These are phyloP conservation scores for Aureobasidium leucospermi DNA, from an alignment of 2,329 filamentous ascomycete genomes.

Conservation along the genomic window DNA sequence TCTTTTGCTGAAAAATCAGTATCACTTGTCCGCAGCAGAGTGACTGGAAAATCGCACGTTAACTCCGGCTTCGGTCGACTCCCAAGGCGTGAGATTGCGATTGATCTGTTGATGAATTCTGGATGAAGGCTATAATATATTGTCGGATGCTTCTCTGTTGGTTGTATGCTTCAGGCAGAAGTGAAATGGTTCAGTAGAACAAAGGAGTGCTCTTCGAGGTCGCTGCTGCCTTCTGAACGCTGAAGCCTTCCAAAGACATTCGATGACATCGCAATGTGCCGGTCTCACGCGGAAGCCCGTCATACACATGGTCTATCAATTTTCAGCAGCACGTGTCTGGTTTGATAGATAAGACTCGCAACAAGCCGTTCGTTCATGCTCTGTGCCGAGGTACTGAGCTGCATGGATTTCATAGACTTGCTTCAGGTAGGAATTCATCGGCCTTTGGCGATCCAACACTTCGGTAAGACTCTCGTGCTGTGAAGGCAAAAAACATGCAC, in stretches of 20 bases:
- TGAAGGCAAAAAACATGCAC: too few species aligned
- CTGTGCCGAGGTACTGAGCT: too few species aligned
- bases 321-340: neutral
- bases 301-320: neutral
- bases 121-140: too few species aligned
- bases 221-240: neutral
- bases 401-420: too few species aligned
- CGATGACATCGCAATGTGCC: conserved; percentile 1
- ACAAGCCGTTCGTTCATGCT: neutral
- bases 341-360: neutral
- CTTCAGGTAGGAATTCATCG: too few species aligned
- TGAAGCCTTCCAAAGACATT: neutral
- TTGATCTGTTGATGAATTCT: neutral
- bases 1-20: conserved; percentile 5
- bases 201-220: neutral
- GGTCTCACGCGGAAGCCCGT: conserved; percentile 6
- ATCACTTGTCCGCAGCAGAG: neutral
- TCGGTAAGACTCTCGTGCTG: too few species aligned
- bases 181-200: neutral
- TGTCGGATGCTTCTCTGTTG: too few species aligned
- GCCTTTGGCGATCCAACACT: too few species aligned
- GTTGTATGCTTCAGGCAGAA: neutral
- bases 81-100: neutral
- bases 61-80: neutral
- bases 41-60: neutral